Percentiles rank a stretch among this genome's conserved stretches.
These are phyloP conservation scores for Metahyphopichia silvanorum DNA, from an alignment of 805 yeast genomes.

Conservation along the genomic window DNA sequence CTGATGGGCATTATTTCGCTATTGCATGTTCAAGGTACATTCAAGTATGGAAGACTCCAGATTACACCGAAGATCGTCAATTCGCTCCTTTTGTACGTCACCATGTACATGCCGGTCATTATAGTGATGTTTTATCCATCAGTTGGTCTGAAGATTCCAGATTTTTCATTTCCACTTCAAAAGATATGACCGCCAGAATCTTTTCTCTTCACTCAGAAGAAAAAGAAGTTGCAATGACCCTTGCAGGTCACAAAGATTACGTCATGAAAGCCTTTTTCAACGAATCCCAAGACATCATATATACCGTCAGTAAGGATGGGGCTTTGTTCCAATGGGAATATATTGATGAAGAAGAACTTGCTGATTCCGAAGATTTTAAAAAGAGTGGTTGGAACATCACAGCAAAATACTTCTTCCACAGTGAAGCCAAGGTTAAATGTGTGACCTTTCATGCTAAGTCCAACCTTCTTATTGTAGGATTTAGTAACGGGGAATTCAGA, in stretches of 20 bases:
- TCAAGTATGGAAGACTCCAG: slow-evolving; percentile 94
- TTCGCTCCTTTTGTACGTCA: slow-evolving; percentile 95
- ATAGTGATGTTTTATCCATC: slow-evolving; percentile 69
- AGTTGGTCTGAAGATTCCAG: slow-evolving; percentile 92
- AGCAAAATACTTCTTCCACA: slow-evolving; percentile 69
- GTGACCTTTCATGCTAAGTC: slow-evolving; percentile 76
- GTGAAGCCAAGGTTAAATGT: slow-evolving; percentile 71
- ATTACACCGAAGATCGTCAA: slow-evolving; percentile 74
- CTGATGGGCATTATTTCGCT: slow-evolving; percentile 86
- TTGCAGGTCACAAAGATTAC: slow-evolving; percentile 90
- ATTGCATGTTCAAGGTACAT: slow-evolving; percentile 77
- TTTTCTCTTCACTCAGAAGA: slow-evolving; percentile 72
- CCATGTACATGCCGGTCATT: slow-evolving; percentile 90
- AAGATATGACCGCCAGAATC: slow-evolving; percentile 84
- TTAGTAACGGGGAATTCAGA: slow-evolving; percentile 85
- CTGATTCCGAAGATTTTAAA: slow-evolving; percentile 33
- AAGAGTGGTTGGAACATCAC: slow-evolving; percentile 73
- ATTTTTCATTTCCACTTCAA: slow-evolving; percentile 80
- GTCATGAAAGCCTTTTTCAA: slow-evolving; percentile 87
- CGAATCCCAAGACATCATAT: slow-evolving; percentile 82
- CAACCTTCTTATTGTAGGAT: slow-evolving; percentile 82
- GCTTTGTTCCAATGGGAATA: slow-evolving; percentile 93
- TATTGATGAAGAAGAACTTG: slow-evolving; percentile 48
- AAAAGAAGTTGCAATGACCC: slow-evolving; percentile 71
- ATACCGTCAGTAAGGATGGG: slow-evolving; percentile 92